Conservation (phyloP, 139 green algal genomes). For the Chlamydomonas sphaeroides region DNA sequence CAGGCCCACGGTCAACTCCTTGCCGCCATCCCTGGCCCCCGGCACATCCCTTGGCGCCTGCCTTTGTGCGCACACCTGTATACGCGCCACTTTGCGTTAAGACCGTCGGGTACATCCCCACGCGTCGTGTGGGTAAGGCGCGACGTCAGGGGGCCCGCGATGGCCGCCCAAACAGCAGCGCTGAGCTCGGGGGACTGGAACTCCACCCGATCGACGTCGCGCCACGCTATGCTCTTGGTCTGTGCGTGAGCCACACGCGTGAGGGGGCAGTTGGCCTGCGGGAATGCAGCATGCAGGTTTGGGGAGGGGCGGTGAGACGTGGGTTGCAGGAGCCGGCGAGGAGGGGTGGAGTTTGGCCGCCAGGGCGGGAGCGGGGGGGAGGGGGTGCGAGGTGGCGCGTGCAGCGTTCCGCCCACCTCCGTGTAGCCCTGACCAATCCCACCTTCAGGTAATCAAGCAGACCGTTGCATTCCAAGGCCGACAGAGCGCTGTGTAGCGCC, state of each 20-base stretch:
- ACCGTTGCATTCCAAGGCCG: not conserved
- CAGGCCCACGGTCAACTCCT: too few relatives aligned
- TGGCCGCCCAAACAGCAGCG: not conserved
- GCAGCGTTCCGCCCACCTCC: not conserved
- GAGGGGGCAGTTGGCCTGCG: not conserved
- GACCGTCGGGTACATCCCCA: not conserved
- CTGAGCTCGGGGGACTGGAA: not conserved
- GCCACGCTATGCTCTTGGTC: not conserved
- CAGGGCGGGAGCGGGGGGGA: not conserved
- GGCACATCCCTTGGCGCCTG: too few relatives aligned
- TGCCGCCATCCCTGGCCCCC: too few relatives aligned
- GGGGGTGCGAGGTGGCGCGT: not conserved
- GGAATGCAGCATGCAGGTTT: too few relatives aligned
- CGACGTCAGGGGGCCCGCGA: not conserved
- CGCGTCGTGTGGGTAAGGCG: not conserved
- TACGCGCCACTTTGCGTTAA: conserved; percentile 4
- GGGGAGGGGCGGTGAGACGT: not conserved
- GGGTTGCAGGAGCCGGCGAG: not conserved
- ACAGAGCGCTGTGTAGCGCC: not conserved
- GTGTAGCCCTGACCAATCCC: not conserved
- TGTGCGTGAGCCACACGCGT: not conserved
- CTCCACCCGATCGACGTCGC: conserved; percentile 3
- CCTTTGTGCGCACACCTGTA: conserved; percentile 10
- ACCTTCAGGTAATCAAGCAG: not conserved
- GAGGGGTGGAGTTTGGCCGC: not conserved